Percentiles rank a stretch among this genome's conserved stretches.
These are phyloP conservation scores for Fistulinella prunicolor DNA, from an alignment of 768 basidiomycete species.

Conservation along the genomic window DNA sequence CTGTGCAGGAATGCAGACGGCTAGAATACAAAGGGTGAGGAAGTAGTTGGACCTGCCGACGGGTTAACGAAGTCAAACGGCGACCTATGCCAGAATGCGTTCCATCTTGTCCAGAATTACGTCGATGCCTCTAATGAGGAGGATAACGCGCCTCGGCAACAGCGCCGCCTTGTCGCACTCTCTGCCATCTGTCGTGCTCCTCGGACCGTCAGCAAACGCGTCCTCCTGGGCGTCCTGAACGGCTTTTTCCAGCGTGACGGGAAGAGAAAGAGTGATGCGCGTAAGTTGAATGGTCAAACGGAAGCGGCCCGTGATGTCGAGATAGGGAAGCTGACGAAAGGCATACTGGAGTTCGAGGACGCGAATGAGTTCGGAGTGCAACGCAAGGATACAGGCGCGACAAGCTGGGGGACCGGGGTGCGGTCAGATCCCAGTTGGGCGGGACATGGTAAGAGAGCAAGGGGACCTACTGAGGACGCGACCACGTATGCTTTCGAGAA, in stretches of 20 bases:
- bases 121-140: constrained; percentile 61
- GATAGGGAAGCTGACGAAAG: constrained; percentile 71
- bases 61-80: no score
- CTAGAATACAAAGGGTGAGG: background rate
- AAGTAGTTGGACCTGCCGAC: no score
- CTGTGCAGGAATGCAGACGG: no score
- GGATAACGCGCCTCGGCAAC: constrained; percentile 55
- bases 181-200: constrained; percentile 5
- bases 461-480: constrained; percentile 59
- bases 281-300: constrained; percentile 75
- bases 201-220: background rate
- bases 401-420: constrained; percentile 47
- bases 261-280: constrained; percentile 71
- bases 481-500: constrained; percentile 68
- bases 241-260: constrained; percentile 70
- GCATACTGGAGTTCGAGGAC: constrained; percentile 80
- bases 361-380: constrained; percentile 69
- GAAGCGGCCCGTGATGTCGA: constrained; percentile 73
- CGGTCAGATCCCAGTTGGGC: constrained; percentile 1
- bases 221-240: constrained; percentile 41
- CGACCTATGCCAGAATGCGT: constrained; percentile 38
- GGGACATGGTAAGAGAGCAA: background rate
- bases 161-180: constrained; percentile 31
- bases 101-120: constrained; percentile 67
- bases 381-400: constrained; percentile 69